Percentiles rank a stretch among this genome's conserved stretches.
phyloP scores from a whole-genome alignment of 2,329 filamentous ascomycete genomes.

The Hypoxylon rubiginosum region DNA sequence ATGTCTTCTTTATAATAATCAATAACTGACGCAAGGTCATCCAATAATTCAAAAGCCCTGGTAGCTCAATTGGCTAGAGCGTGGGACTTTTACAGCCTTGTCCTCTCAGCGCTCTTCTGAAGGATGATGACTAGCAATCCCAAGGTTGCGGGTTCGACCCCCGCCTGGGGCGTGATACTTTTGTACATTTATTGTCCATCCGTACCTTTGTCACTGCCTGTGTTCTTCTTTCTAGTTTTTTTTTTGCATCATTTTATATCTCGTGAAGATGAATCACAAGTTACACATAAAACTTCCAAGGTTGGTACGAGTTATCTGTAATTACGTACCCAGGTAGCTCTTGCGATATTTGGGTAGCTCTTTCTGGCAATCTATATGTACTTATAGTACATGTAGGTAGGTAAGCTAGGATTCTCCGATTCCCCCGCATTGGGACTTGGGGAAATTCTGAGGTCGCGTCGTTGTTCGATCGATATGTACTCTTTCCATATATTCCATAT shows the following conservation, averaged over 20 bases:
- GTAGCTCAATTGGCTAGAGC: constrained; percentile 44
- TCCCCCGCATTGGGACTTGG: neutral
- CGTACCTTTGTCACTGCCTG: too few species aligned
- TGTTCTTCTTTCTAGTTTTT: too few species aligned
- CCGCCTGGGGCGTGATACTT: constrained; percentile 47
- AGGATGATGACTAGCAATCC: constrained; percentile 34
- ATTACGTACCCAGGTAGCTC: too few species aligned
- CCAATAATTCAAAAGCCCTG: constrained; percentile 17
- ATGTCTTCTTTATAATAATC: neutral
- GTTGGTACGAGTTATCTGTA: too few species aligned
- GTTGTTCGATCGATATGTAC: neutral
- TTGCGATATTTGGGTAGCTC: neutral
- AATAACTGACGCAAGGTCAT: neutral
- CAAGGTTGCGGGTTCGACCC: constrained; percentile 52
- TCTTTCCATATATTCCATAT: neutral
- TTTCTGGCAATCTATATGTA: neutral
- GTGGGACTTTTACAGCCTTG: constrained; percentile 38
- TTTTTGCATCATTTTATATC: neutral
- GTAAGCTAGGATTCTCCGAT: neutral
- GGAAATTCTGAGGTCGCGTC: neutral
- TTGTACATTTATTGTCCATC: neutral
- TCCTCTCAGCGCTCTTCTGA: neutral
- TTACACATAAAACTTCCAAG: neutral
- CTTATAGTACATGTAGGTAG: too few species aligned
- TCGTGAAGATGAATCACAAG: neutral